Base-by-base conservation (phyloP, 768 basidiomycete genomes). In the Pilatotrama ljubarskyi region DNA sequence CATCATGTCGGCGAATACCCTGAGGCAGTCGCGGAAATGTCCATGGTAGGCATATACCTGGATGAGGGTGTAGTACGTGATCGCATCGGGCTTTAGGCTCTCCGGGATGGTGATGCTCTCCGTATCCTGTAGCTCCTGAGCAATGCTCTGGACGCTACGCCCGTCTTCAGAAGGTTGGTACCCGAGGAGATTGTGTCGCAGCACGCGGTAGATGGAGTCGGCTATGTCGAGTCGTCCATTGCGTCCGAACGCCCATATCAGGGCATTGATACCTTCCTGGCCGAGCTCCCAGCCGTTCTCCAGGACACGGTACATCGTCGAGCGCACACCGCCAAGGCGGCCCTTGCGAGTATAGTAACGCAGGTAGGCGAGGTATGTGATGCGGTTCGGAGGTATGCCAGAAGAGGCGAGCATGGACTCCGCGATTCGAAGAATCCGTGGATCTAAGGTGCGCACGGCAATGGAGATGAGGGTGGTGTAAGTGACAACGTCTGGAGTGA, bases 21-120 rank as follows among this genome's bases (percentile, higher is more conserved):
- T 68, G 40, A 94, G 74, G 2, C 83, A 79, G 7, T 74, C 72
- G 25, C 70, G 68, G 51, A 95, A 78, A 64, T 90, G 76, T 17
- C 93, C 92, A 55, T 83, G 81, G 69, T 90, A 88, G 2, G 90
- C 81, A 71, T 87, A 80, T 5, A 78, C 71, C 68, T 94, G 92
- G 51, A 93, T 79, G 70, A 92, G 75, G 25, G 76, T 72, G 15
- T 83, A 84, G 70, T 86, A 95, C 14, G 89, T 93, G 57, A 85
- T 73, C 18, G 77, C 74, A 69, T 91, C 82, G 8, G 92, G 90
- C 42, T 74, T 71, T 37, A 87, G 63, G 11, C 74, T 66, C 0
- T 48, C 57, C 1, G 72, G 72, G 6, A 87, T 71, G 47, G 72
- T 66, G 59, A 91, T 77, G 46, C 74, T 74, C 58, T 87, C 70